Evolutionary conservation across 2,329 filamentous ascomycete species (phyloP).

Genomic region (Neoarthrinium moseri): DNA sequence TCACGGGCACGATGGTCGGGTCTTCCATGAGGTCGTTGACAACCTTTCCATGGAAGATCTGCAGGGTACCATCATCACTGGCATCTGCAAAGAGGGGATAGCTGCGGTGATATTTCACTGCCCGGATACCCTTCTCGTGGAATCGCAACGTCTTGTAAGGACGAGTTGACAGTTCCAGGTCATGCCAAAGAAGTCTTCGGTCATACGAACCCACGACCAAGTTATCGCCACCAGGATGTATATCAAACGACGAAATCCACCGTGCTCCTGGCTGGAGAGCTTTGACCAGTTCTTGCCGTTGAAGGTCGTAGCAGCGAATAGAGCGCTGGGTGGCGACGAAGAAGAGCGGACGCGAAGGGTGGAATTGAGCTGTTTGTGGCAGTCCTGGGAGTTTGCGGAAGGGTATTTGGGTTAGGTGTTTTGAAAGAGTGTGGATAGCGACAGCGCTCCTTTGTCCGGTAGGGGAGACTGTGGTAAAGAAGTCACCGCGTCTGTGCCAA

Average conservation of each 20-base stretch:
- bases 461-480: slow-evolving; percentile 89
- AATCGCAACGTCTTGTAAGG: slow-evolving; percentile 98
- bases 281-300: slow-evolving; percentile 88
- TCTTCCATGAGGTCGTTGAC: slow-evolving; percentile 95
- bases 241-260: slow-evolving; percentile 89
- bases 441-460: slow-evolving; percentile 76
- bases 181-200: slow-evolving; percentile 91
- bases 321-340: slow-evolving; percentile 94
- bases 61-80: slow-evolving; percentile 89
- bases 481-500: slow-evolving; percentile 94
- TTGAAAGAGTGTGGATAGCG: slow-evolving; percentile 90
- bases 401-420: slow-evolving; percentile 91
- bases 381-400: slow-evolving; percentile 77
- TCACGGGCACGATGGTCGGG: slow-evolving; percentile 92
- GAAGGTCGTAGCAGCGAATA: slow-evolving; percentile 91
- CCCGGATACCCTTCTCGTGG: slow-evolving; percentile 86
- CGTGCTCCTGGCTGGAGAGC: slow-evolving; percentile 89
- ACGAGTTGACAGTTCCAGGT: slow-evolving; percentile 83
- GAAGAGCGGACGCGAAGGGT: slow-evolving; percentile 87
- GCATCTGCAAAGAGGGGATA: slow-evolving; percentile 87
- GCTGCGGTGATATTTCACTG: slow-evolving; percentile 81
- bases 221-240: slow-evolving; percentile 92
- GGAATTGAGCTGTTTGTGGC: slow-evolving; percentile 88
- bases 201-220: slow-evolving; percentile 94
- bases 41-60: slow-evolving; percentile 96